Conservation (phyloP, 805 yeast genomes). For the Wickerhamomyces bovis region DNA sequence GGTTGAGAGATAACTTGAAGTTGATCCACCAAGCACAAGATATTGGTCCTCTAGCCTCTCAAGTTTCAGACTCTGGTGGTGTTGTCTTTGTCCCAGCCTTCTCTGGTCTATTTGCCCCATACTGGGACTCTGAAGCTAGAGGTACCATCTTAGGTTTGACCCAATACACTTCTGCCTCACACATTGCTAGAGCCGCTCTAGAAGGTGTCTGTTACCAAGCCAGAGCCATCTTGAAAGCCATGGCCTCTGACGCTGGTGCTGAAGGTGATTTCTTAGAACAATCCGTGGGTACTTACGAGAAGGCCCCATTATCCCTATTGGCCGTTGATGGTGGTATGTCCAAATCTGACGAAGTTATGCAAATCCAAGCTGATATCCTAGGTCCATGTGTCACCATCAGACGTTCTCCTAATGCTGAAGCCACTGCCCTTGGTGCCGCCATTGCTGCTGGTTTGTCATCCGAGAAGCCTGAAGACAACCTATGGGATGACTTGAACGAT, state of each 20-base stretch:
- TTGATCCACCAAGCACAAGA: constrained; percentile 77
- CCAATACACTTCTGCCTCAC: constrained; percentile 85
- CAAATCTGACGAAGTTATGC: constrained; percentile 84
- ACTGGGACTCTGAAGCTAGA: constrained; percentile 90
- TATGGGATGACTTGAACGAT: constrained; percentile 76
- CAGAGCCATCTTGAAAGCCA: constrained; percentile 81
- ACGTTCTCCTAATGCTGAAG: constrained; percentile 78
- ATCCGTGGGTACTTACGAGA: constrained; percentile 33
- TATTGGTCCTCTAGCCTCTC: constrained; percentile 84
- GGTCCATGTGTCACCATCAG: constrained; percentile 82
- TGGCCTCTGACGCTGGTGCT: constrained; percentile 79
- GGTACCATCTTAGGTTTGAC: constrained; percentile 93
- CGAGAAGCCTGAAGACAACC: constrained; percentile 44
- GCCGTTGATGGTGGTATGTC: constrained; percentile 97
- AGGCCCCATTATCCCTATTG: constrained; percentile 46
- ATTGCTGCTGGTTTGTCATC: constrained; percentile 81
- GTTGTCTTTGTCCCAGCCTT: constrained; percentile 94
- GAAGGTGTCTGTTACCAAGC: constrained; percentile 96
- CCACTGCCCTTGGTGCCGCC: constrained; percentile 95
- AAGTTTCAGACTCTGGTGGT: constrained; percentile 78
- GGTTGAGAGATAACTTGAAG: constrained; percentile 88
- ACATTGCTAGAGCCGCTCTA: constrained; percentile 89
- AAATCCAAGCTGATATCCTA: constrained; percentile 85
- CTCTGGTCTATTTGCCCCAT: constrained; percentile 90
- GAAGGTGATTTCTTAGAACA: constrained; percentile 49